Evolutionary conservation across 805 yeast genomes (phyloP).

Genomic region (Brettanomyces custersianus): DNA sequence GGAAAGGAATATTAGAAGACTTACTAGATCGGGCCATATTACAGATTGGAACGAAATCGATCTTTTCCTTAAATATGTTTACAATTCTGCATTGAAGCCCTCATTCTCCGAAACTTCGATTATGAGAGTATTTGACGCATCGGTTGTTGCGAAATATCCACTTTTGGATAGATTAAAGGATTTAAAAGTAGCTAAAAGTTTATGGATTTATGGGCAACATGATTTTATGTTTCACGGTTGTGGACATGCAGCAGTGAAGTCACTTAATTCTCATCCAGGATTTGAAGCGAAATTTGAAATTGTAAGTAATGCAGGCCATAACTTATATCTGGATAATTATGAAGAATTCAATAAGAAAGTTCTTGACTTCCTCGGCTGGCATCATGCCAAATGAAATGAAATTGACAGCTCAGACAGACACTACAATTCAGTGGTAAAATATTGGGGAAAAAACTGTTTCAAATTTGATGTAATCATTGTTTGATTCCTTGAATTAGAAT

Average conservation of each 20-base stretch:
- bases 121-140: constrained; percentile 43
- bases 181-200: constrained; percentile 25
- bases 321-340: constrained; percentile 61
- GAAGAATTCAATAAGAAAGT: constrained; percentile 41
- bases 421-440: background rate
- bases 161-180: constrained; percentile 43
- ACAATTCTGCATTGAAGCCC: constrained; percentile 21
- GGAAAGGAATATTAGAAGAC: constrained; percentile 19
- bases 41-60: constrained; percentile 19
- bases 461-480: background rate
- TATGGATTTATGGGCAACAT: constrained; percentile 56
- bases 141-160: constrained; percentile 59
- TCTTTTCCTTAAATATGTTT: constrained; percentile 24
- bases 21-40: constrained; percentile 20
- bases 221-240: constrained; percentile 70
- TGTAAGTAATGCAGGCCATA: constrained; percentile 64
- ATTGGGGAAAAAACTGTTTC: background rate
- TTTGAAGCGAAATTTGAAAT: constrained; percentile 26
- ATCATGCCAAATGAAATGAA: background rate
- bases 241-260: constrained; percentile 36
- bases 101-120: constrained; percentile 29
- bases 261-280: constrained; percentile 10
- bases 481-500: constrained; percentile 1
- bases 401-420: too few relatives aligned
- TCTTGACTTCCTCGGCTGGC: constrained; percentile 27